A percentile compares a stretch with the other conserved stretches of the same genome.
Evolutionary conservation across 129 eudicot species (phyloP).

Genomic region (Artemisia argyi): DNA sequence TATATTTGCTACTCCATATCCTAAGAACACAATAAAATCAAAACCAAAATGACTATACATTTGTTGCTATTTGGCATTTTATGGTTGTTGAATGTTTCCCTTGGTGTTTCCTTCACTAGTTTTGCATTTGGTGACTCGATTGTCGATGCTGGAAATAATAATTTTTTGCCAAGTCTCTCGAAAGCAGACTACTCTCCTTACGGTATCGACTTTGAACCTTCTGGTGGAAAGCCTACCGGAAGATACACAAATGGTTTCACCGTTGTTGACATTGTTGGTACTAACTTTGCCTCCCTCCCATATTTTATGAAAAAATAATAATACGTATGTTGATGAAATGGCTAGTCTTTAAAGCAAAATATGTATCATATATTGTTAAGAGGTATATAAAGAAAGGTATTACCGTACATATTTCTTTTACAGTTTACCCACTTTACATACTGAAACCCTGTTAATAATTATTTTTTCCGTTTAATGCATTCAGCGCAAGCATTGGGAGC

Average conservation of each 20-base stretch:
- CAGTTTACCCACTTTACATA: too few relatives aligned
- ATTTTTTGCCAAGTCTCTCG: constrained; percentile 54
- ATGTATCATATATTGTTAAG: too few relatives aligned
- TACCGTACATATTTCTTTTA: too few relatives aligned
- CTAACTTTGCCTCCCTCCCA: not conserved
- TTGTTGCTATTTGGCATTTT: constrained; percentile 6
- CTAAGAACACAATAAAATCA: not conserved
- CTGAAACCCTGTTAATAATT: too few relatives aligned
- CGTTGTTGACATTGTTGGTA: constrained; percentile 64
- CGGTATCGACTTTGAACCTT: constrained; percentile 61
- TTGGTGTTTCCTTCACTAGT: constrained; percentile 31
- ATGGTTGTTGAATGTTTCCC: constrained; percentile 23
- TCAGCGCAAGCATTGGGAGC: constrained; percentile 64
- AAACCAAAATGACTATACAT: constrained; percentile 12
- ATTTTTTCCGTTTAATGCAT: not conserved
- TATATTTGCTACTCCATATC: not conserved
- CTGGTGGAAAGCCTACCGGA: constrained; percentile 67
- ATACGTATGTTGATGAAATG: not conserved
- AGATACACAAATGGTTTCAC: constrained; percentile 76
- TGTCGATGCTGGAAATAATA: constrained; percentile 68
- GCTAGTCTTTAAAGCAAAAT: too few relatives aligned
- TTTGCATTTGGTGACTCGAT: constrained; percentile 68
- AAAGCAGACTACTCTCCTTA: constrained; percentile 74
- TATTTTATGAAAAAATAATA: not conserved
- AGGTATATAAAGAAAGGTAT: too few relatives aligned